Evolutionary conservation across 371 early-diverging fungal genomes (phyloP), one percentile per base, ranked within the genome.

Genomic region (Coemansia sp.): DNA sequence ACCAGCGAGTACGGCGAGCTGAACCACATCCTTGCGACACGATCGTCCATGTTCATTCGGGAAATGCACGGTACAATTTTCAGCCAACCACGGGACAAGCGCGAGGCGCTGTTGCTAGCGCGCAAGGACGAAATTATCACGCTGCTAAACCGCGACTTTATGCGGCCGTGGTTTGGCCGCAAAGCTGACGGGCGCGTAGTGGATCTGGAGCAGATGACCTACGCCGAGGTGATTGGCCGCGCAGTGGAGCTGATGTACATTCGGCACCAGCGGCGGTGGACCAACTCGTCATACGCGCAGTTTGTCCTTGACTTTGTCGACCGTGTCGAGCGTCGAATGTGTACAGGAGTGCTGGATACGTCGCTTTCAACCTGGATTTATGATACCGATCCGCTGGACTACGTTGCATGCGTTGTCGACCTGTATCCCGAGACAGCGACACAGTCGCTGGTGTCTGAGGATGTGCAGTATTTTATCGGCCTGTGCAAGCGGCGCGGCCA

Each of bases 1-100:
- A 86, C 87, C 48, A 94, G 95, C 51, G 96, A 97, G 80, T 80
- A 94, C 42, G 97, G 96, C 62, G 95, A 97, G 76, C 94, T 93
- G 40, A 97, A 94, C 70, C 96, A 97, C 85, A 89, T 92, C 81
- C 84, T 97, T 55, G 94, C 94, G 47, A 95, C 92, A 57, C 90
- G 92, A 53, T 94, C 94, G 68, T 26, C 91, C 35, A 77, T 83
- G 69, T 82, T 95, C 66, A 90, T 92, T 90, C 89, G 88, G 72
- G 93, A 95, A 71, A 81, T 97, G 72, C 91, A 93, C 61, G 91
- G 90, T 26, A 26, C 26, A 26, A 26, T 26, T 26, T 26, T 26
- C 26, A 26, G 26, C 26, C 26, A 26, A 26, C 26, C 26, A 1
- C 85, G 88, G 68, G 93, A 94, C 41, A 93, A 94, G 84, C 90